Evolutionary conservation across 129 eudicot species (phyloP).

Genomic region (Oenanthe sinensis): DNA sequence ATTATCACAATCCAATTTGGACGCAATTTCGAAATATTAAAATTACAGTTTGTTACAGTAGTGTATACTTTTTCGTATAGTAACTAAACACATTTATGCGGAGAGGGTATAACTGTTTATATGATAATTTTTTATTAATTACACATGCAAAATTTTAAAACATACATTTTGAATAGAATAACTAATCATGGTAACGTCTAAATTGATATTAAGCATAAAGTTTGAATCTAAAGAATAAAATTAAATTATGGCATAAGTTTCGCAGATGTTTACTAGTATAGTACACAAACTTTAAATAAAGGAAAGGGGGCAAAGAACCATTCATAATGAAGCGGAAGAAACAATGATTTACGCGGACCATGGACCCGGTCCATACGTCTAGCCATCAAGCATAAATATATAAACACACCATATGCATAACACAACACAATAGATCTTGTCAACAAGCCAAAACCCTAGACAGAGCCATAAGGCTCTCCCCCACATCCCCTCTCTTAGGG

Average conservation of each 20-base stretch:
- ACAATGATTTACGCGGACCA: constrained; percentile 9
- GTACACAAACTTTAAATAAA: neutral
- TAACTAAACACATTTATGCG: too few species aligned
- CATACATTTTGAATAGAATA: neutral
- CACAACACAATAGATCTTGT: neutral
- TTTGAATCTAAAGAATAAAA: neutral
- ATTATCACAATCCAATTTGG: too few species aligned
- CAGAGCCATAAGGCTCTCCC: constrained; percentile 48
- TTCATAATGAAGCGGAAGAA: constrained; percentile 30
- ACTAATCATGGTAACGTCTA: neutral
- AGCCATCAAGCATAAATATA: neutral
- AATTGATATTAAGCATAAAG: neutral
- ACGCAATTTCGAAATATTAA: too few species aligned
- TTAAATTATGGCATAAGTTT: neutral
- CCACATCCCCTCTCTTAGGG: constrained; percentile 46
- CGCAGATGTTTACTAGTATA: neutral
- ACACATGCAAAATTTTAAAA: too few species aligned
- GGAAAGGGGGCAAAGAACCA: constrained; percentile 9
- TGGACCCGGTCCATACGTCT: neutral
- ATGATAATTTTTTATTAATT: too few species aligned
- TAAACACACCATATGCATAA: neutral
- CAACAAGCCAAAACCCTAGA: constrained; percentile 3
- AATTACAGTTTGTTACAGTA: too few species aligned
- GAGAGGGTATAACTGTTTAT: too few species aligned
- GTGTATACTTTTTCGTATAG: too few species aligned